Evolutionary conservation across 1,284 basidiomycete species (phyloP).

Genomic region (Wolfiporia cocos): DNA sequence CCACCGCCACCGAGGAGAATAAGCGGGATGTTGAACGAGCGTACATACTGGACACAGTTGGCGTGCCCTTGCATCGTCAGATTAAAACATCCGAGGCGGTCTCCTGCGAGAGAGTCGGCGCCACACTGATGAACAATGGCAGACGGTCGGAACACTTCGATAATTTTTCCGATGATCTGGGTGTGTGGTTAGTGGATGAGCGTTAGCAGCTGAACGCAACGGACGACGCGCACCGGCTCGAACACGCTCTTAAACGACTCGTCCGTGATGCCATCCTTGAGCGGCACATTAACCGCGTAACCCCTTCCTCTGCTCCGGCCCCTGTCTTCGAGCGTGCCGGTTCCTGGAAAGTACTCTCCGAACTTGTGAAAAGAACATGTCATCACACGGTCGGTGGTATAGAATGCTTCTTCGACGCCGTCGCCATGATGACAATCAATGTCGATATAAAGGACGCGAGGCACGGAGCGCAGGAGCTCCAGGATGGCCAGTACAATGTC

Average conservation of each 20-base stretch:
- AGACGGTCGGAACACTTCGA: constrained; percentile 88
- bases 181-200: no score
- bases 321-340: constrained; percentile 81
- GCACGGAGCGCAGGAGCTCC: constrained; percentile 76
- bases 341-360: constrained; percentile 97
- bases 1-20: constrained; percentile 95
- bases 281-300: constrained; percentile 90
- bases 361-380: constrained; percentile 96
- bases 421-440: constrained; percentile 99
- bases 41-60: constrained; percentile 84
- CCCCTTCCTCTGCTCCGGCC: constrained; percentile 86
- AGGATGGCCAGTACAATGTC: constrained; percentile 91
- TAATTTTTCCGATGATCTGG: constrained; percentile 80
- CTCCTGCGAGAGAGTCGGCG: constrained; percentile 91
- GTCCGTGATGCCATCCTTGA: constrained; percentile 93
- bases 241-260: constrained; percentile 80
- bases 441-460: constrained; percentile 95
- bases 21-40: constrained; percentile 81
- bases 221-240: constrained; percentile 63
- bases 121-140: constrained; percentile 95
- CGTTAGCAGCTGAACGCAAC: no score
- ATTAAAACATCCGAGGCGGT: constrained; percentile 97
- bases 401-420: constrained; percentile 98
- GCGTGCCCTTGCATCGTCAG: constrained; percentile 94
- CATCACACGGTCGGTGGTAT: constrained; percentile 95